Conservation (phyloP, 163 green algal species). For the Scenedesmus sp. region DNA sequence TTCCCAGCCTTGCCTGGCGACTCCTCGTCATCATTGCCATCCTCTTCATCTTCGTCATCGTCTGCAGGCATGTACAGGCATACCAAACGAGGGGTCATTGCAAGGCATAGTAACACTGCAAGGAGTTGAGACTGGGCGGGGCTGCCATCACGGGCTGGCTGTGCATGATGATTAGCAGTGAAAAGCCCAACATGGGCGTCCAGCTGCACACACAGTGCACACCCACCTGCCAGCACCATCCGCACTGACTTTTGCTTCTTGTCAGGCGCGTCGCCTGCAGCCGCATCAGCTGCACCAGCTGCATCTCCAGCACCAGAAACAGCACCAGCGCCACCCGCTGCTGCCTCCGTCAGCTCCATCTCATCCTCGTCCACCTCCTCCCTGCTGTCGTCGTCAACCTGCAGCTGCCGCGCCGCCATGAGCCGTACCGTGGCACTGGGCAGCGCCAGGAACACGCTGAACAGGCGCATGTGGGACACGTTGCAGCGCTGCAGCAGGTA, state of each 20-base stretch:
- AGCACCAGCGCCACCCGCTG: neutral
- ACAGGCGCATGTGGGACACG: constrained; percentile 22
- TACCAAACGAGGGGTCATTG: too few relatives aligned
- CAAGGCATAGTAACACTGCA: too few relatives aligned
- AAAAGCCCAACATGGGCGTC: too few relatives aligned
- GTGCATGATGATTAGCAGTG: too few relatives aligned
- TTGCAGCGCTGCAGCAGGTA: constrained; percentile 9
- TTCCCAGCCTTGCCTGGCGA: neutral
- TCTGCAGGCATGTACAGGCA: too few relatives aligned
- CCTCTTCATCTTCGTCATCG: neutral
- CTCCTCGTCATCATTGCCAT: constrained; percentile 27
- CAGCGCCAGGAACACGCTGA: constrained; percentile 45
- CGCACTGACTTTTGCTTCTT: constrained; percentile 34
- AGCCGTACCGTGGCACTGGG: constrained; percentile 24
- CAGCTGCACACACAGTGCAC: too few relatives aligned
- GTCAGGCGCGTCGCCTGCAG: neutral
- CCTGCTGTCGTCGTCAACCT: constrained; percentile 34
- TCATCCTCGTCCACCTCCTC: constrained; percentile 35
- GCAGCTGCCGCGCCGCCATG: neutral
- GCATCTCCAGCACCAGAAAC: neutral
- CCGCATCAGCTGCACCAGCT: neutral
- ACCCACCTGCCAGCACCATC: neutral
- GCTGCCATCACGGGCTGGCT: too few relatives aligned
- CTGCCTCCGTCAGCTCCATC: constrained; percentile 7
- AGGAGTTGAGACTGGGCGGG: too few relatives aligned